These are phyloP conservation scores for Tephrocybe sp. DNA, from an alignment of 768 basidiomycete species.

Conservation along the genomic window DNA sequence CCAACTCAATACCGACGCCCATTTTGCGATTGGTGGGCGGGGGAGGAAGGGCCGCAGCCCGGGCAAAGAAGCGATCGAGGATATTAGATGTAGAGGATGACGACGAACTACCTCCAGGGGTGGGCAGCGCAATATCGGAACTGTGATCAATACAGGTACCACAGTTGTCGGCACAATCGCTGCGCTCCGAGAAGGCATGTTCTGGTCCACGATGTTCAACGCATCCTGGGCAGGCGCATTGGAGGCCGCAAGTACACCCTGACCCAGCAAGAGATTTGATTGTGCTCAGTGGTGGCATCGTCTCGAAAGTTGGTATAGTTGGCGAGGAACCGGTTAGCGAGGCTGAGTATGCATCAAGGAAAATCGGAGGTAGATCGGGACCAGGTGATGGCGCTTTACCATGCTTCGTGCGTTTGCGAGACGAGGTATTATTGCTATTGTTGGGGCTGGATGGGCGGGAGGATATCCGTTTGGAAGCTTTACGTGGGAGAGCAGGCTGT, in stretches of 20 bases:
- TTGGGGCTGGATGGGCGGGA: slow-evolving; percentile 31
- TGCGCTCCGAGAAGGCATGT: slow-evolving; percentile 45
- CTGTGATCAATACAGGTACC: slow-evolving; percentile 60
- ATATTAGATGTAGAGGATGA: slow-evolving; percentile 27
- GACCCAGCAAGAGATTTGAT: slow-evolving; percentile 62
- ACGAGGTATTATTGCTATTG: slow-evolving; percentile 14
- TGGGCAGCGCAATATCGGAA: slow-evolving; percentile 42
- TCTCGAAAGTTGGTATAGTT: slow-evolving; percentile 46
- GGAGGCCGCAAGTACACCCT: slow-evolving; percentile 70
- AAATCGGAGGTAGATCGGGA: slow-evolving; percentile 51
- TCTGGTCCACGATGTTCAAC: slow-evolving; percentile 62
- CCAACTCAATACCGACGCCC: slow-evolving; percentile 36
- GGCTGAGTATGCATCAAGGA: slow-evolving; percentile 26
- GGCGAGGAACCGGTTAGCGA: slow-evolving; percentile 17
- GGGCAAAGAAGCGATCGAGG: slow-evolving; percentile 66
- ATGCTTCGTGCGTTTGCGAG: slow-evolving; percentile 34
- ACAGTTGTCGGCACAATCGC: slow-evolving; percentile 54
- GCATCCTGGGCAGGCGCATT: slow-evolving; percentile 75
- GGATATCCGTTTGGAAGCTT: slow-evolving; percentile 20
- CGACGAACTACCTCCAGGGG: slow-evolving; percentile 2
- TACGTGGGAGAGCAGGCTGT: not conserved
- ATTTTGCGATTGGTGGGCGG: slow-evolving; percentile 46
- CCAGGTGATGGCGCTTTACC: slow-evolving; percentile 21
- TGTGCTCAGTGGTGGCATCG: slow-evolving; percentile 61
- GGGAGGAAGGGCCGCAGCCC: slow-evolving; percentile 67